These are phyloP conservation scores for Ascochyta koolunga DNA, from an alignment of 2,329 filamentous ascomycete genomes.

Conservation along the genomic window DNA sequence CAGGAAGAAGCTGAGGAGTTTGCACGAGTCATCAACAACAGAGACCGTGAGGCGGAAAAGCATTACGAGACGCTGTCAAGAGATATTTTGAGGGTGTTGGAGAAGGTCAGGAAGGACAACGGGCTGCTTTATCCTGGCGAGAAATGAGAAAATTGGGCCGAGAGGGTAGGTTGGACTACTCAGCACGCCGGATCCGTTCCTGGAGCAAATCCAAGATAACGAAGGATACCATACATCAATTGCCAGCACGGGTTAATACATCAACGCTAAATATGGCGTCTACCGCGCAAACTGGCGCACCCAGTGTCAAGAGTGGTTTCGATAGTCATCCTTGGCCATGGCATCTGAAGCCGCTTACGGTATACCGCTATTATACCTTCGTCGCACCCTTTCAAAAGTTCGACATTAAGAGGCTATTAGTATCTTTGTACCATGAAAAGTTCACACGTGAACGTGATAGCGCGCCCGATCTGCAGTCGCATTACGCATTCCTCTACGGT, in stretches of 20 bases:
- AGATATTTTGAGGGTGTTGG: slow-evolving; percentile 51
- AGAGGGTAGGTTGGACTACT: neutral
- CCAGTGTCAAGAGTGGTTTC: neutral
- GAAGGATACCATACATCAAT: neutral
- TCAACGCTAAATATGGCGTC: no score
- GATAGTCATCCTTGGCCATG: neutral
- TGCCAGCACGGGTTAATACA: neutral
- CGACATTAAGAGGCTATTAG: neutral
- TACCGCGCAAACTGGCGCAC: no score
- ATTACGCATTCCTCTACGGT: neutral
- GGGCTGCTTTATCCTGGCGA: slow-evolving; percentile 45
- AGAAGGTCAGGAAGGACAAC: slow-evolving; percentile 53
- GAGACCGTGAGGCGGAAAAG: slow-evolving; percentile 46
- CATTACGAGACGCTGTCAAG: slow-evolving; percentile 51
- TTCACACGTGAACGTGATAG: neutral
- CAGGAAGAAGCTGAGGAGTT: slow-evolving; percentile 56
- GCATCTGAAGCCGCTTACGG: neutral
- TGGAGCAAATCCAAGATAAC: neutral
- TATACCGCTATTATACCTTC: neutral
- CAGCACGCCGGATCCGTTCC: no score
- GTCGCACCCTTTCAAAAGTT: neutral
- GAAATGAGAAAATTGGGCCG: neutral
- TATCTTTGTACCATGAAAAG: neutral
- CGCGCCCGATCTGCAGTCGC: neutral
- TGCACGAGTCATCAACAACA: slow-evolving; percentile 51